Base-by-base conservation (phyloP, 2,329 filamentous ascomycete genomes). In the Achaetomium macrosporum region DNA sequence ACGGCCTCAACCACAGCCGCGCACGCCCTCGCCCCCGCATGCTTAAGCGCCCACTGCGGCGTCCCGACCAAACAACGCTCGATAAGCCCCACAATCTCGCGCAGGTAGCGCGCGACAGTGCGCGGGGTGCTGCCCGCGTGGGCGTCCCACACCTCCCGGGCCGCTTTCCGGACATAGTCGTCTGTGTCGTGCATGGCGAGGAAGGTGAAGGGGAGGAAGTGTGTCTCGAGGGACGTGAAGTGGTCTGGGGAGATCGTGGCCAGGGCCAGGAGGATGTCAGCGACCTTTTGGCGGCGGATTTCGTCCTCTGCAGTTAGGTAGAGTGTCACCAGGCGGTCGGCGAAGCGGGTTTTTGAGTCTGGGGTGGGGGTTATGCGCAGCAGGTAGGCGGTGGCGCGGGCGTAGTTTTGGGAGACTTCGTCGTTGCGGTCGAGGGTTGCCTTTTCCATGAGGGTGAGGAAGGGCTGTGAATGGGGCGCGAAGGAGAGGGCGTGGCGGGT, bases 341-440 rank as follows among this genome's bases (percentile, higher is more conserved):
- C 77, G 56, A 84, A 82, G 6, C 72, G 69, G 37, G 76, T 67
- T 44, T 78, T 76, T 11, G 73, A 68, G 10, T 74, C 68, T 12
- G 79, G 71, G 10, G 29, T n/a, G 1, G 75, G 73, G 0, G 75
- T 77, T 2, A 77, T 71, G 30, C 83, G 82, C 61, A 93, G 78
- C 51, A 97, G 76, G 66, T 97, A 97, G 0, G 92, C 93, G 19
- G 90, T 82, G 3, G 91, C 85, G 49, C 84, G 84, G 17, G 91
- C 92, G 66, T 96, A 99, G 2, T 88, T 88, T 57, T 88, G 86
- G 64, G 87, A 91, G 52, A 96, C 91, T 16, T 95, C 93, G 61
- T 96, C 90, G 64, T 99, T 99, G 58, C 87, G 85, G 67, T 99
- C 93, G 46, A 96, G 78, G 1, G 91, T 82, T 53, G 91, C 82